Evolutionary conservation across 169 alveolate genomes (phyloP), one percentile per base, ranked within the genome.

Genomic region (Amoebophrya sp.): DNA sequence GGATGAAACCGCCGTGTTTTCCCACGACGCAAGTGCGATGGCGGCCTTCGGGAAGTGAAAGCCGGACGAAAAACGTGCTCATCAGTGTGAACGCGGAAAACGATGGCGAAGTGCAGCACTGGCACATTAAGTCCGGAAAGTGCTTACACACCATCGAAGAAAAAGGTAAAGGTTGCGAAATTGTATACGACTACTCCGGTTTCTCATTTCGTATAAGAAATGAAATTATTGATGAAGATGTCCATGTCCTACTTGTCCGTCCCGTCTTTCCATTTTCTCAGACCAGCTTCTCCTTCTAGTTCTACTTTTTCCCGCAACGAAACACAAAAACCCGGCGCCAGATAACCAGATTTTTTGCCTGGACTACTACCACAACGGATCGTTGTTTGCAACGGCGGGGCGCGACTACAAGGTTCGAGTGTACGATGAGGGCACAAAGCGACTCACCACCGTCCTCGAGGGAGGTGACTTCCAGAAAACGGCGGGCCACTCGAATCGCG

Each of bases 21-120:
- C 78, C 78, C 4, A 58, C 78, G 7, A 58, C 78, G 29, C 78
- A 58, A 58, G 78, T 58, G 78, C 78, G 78, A 58, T 58, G 78
- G 78, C 78, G 78, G 34, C 78, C 78, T 13, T 58, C 78, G 29
- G 78, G 78, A 16, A 13, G 34, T 2, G 78, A 58, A 58, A 58
- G 78, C 23, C 78, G 78, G 5, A 58, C 78, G 26, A 58, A 58
- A 58, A 58, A 58, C 23, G 78, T 58, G 26, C 23, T 58, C 34
- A 58, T 58, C 26, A 13, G 34, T 2, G 78, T 58, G 34, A 58
- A 58, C 78, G 78, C 78, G 23, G 78, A 58, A 58, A 58, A 58
- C 34, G 78, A 58, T 29, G 78, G 78, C 34, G 78, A 58, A n/a
- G 78, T 58, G 78, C 78, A 58, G 78, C 78, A 58, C 78, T 58